Evolutionary conservation across 73 alveolate species (phyloP), one percentile per base, ranked within the genome.

Genomic region (Breviolum minutum): DNA sequence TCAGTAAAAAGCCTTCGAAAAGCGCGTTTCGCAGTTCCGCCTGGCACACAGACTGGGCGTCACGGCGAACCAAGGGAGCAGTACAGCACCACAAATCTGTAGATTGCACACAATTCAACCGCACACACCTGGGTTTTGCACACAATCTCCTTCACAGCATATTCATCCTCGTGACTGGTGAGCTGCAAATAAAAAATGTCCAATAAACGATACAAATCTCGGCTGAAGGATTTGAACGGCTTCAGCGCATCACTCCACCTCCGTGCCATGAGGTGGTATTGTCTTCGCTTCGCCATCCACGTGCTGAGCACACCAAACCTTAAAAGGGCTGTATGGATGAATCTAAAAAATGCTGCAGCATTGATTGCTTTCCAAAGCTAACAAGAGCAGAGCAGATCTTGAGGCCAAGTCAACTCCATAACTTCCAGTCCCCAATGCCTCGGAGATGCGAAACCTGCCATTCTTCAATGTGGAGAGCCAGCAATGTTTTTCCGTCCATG

Each of bases 251-350:
- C 66, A 40, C 54, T 2, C 54, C 54, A 3, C 54, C 54, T 40
- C 54, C 54, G 54, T 40, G 54, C 54, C 54, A 40, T 40, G 54
- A 40, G 54, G 54, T 40, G 54, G 54, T 40, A 40, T 40, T 20
- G 8, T 62, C 60, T 84, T 12, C 60, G 4, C n/a, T 54, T 69
- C 40, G 62, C 70, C 85, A 90, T 54, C 64, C 77, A 16, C 79
- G 26, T 20, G 54, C n/a, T 40, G 97, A 90, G 97, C 97, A 54
- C 97, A 90, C 97, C 97, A 90, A 61, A 90, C 97, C 97, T 90
- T 9, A 27, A 0, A 0, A 40, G 54, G 54, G 54, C 54, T 40
- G 54, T 40, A 40, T 40, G 54, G 54, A n/a, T n/a, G n/a, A 40
- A 40, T 40, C 54, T 40, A 40, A 40, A 40, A 40, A 40, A 2